These are phyloP conservation scores for Trichoderma sp. DNA, from an alignment of 2,329 filamentous ascomycete species.

Conservation along the genomic window DNA sequence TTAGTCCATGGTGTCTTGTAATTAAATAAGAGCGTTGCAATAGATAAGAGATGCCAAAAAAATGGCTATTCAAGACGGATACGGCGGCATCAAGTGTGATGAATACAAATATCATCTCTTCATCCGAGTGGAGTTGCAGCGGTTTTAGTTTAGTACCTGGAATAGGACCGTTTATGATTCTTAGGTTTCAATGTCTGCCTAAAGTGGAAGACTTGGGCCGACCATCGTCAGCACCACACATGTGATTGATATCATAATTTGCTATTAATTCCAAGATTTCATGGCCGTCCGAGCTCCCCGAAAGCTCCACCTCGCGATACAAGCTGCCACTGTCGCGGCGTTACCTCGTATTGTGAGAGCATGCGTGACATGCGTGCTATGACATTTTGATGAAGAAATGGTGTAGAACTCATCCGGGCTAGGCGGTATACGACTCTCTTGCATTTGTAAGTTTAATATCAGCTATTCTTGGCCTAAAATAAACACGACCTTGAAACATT, in stretches of 20 bases:
- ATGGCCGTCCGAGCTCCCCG: constrained; percentile 11
- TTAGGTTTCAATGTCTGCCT: background rate
- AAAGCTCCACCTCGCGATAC: background rate
- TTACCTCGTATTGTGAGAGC: background rate
- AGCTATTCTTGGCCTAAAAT: background rate
- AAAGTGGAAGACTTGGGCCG: background rate
- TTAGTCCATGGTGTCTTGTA: too few relatives aligned
- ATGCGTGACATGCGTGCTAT: background rate
- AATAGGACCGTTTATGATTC: background rate
- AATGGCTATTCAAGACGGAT: background rate
- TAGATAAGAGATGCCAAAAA: background rate
- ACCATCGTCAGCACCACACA: background rate
- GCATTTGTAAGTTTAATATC: background rate
- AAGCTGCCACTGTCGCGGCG: background rate
- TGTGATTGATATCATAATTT: background rate
- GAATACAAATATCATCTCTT: background rate
- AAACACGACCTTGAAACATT: background rate
- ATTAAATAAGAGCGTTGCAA: too few relatives aligned
- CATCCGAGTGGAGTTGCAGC: background rate
- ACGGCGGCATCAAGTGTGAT: background rate
- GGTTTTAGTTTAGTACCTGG: background rate
- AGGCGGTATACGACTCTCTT: background rate
- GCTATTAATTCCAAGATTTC: background rate
- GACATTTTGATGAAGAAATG: background rate
- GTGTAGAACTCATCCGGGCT: background rate